phyloP scores from a whole-genome alignment of 169 alveolate genomes.

The Plasmodium knowlesi region DNA sequence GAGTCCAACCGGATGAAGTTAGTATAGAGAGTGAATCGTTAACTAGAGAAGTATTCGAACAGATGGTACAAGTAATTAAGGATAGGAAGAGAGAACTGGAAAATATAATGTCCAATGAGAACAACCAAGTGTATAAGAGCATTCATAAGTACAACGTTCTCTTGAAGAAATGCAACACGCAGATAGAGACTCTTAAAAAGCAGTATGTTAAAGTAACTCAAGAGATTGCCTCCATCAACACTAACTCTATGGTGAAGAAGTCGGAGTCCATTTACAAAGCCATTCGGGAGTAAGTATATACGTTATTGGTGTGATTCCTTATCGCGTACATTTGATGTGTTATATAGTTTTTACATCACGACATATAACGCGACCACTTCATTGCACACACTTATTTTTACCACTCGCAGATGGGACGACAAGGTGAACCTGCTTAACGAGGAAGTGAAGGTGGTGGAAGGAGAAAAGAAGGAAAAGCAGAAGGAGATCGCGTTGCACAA shows the following conservation, averaged over 20 bases:
- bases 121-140: conserved; percentile 49
- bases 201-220: neutral
- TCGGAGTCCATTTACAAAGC: conserved; percentile 58
- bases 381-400: no score
- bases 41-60: neutral
- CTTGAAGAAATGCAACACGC: conserved; percentile 17
- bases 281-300: conserved; percentile 40
- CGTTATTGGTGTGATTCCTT: no score
- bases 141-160: conserved; percentile 37
- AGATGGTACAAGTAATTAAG: conserved; percentile 7
- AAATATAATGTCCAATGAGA: conserved; percentile 3
- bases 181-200: conserved; percentile 1
- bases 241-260: conserved; percentile 22
- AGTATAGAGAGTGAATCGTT: neutral
- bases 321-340: no score
- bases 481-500: conserved; percentile 27
- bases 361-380: no score
- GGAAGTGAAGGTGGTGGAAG: conserved; percentile 31
- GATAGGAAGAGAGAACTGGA: conserved; percentile 19
- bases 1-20: conserved; percentile 22
- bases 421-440: conserved; percentile 27
- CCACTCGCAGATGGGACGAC: conserved; percentile 47
- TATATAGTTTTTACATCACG: no score
- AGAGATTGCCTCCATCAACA: conserved; percentile 1
- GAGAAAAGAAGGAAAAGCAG: conserved; percentile 39